These are phyloP conservation scores for Medicago arabica DNA, from an alignment of 306 rosid species.

Conservation along the genomic window DNA sequence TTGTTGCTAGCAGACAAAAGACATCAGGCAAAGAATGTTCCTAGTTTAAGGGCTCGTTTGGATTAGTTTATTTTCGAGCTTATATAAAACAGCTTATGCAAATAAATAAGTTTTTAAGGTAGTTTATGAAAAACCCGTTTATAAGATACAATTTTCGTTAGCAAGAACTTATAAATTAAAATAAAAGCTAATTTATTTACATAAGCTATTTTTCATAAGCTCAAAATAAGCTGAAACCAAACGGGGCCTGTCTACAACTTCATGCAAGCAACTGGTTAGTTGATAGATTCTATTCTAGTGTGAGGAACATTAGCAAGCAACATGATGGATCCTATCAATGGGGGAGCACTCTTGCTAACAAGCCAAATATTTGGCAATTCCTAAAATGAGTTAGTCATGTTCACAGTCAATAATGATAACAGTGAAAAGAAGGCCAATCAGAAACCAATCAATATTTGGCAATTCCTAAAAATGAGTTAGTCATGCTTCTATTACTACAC, in stretches of 20 bases:
- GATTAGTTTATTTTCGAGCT: no score
- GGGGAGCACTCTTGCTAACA: not conserved
- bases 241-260: no score
- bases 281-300: not conserved
- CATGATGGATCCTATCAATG: not conserved
- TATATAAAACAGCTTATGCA: no score
- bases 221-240: no score
- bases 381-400: conserved; percentile 8
- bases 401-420: conserved; percentile 17
- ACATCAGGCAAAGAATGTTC: not conserved
- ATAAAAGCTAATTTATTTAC: no score
- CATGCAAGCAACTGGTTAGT: no score
- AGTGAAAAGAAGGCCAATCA: conserved; percentile 24
- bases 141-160: no score
- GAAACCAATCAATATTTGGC: conserved; percentile 35
- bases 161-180: no score
- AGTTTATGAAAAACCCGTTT: no score
- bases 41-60: no score
- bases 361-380: conserved; percentile 11
- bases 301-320: not conserved
- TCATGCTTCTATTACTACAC: conserved; percentile 7
- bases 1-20: not conserved
- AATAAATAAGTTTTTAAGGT: no score
- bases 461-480: conserved; percentile 29
- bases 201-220: no score